A percentile compares a stretch with the other conserved stretches of the same genome.
These are phyloP conservation scores for Seminavis robusta DNA, from an alignment of 108 stramenopile genomes.

Conservation along the genomic window DNA sequence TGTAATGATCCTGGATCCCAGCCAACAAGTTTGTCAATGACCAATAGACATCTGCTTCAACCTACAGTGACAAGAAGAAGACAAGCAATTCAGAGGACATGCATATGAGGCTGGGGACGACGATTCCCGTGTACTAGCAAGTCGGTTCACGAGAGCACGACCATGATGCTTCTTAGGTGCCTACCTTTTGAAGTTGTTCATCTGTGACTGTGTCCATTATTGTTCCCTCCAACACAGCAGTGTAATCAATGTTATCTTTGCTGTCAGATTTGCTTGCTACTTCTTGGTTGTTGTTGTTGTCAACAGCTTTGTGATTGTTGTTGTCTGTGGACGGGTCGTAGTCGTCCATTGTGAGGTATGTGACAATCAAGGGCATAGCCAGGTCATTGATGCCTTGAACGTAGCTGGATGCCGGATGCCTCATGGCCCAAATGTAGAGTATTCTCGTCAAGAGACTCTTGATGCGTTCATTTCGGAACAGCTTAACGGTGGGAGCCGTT, in stretches of 20 bases:
- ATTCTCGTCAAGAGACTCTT: slow-evolving; percentile 75
- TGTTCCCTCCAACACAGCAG: slow-evolving; percentile 57
- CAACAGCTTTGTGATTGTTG: no score
- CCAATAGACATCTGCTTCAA: slow-evolving; percentile 98
- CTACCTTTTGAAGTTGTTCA: slow-evolving; percentile 51
- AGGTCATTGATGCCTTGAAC: slow-evolving; percentile 99
- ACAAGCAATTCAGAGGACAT: neutral
- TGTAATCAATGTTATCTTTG: no score
- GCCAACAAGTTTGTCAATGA: slow-evolving; percentile 94
- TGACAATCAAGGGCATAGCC: slow-evolving; percentile 88
- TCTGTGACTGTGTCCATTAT: slow-evolving; percentile 66
- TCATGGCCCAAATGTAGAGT: slow-evolving; percentile 96
- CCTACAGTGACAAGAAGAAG: slow-evolving; percentile 5
- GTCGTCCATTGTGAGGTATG: slow-evolving; percentile 70
- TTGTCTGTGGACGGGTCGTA: slow-evolving; percentile 3
- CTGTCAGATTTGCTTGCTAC: no score
- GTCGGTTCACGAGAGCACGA: no score
- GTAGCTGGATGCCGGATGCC: slow-evolving; percentile 95
- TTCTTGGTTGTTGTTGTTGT: no score
- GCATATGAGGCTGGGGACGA: neutral
- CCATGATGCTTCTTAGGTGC: no score
- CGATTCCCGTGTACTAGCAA: neutral
- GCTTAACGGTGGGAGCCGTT: slow-evolving; percentile 86
- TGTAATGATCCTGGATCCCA: slow-evolving; percentile 98
- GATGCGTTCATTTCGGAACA: slow-evolving; percentile 92